These are phyloP conservation scores for Gillenia trifoliata DNA, from an alignment of 306 rosid species.

Conservation along the genomic window DNA sequence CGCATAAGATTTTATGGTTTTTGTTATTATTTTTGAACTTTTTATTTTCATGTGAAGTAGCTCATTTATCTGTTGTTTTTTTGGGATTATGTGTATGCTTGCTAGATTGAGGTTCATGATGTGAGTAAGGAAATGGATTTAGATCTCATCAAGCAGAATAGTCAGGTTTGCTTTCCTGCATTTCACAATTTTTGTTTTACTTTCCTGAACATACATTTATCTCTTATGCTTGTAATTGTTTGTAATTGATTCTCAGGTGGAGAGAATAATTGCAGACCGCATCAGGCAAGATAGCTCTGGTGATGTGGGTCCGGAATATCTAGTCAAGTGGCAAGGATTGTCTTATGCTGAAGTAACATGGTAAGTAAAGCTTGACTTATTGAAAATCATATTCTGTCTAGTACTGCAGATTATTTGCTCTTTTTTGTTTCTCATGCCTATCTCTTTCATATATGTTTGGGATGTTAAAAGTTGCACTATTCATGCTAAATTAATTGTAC, in stretches of 20 bases:
- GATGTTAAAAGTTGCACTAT: background rate
- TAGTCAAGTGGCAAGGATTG: slow-evolving; percentile 98
- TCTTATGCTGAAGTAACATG: slow-evolving; percentile 99
- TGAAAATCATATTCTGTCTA: slow-evolving; percentile 3
- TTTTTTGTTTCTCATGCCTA: background rate
- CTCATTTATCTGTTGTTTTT: slow-evolving; percentile 5
- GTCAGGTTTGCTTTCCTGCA: slow-evolving; percentile 67
- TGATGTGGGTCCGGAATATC: slow-evolving; percentile 77
- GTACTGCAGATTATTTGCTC: background rate
- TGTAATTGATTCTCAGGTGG: slow-evolving; percentile 52
- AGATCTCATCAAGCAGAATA: slow-evolving; percentile 94
- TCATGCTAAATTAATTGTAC: background rate
- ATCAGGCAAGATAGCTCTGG: slow-evolving; percentile 71
- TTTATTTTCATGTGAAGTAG: background rate
- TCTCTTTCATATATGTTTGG: background rate
- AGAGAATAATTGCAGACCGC: slow-evolving; percentile 88
- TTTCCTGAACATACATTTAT: background rate
- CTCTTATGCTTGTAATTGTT: background rate
- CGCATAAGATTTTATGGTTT: background rate
- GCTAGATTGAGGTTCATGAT: slow-evolving; percentile 90
- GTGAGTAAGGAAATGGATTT: slow-evolving; percentile 99
- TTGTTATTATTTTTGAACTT: background rate
- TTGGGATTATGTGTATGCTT: slow-evolving; percentile 17
- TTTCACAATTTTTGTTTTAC: slow-evolving; percentile 11
- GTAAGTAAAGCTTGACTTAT: slow-evolving; percentile 33